Evolutionary conservation across 352 stramenopile species (phyloP), one percentile per base, ranked within the genome.

Genomic region (Chrysophaeum taylorii): DNA sequence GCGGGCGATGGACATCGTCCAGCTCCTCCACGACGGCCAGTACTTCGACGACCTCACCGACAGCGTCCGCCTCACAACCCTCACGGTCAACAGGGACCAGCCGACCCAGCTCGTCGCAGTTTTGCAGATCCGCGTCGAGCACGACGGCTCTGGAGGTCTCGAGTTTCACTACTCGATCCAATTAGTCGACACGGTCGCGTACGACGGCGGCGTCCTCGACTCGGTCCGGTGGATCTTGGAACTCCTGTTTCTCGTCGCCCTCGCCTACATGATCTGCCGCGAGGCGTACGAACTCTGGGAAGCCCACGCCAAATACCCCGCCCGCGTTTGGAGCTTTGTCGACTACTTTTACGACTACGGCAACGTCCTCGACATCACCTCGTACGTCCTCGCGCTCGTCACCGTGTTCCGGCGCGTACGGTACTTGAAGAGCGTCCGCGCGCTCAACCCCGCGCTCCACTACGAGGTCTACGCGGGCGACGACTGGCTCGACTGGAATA

Each of bases 401-500:
- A 62, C 38, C 25, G 23, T 62, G 27, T 5, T 62, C n/a, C 15
- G 7, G 9, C 25, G 50, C 15, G 27, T 62, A 25, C 25, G 5
- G 4, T 33, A 37, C 50, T 4, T 35, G 4, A 2, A 2, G 4
- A 37, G 14, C 5, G 9, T 9, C 2, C 9, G 2, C 27, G 4
- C 23, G 25, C 50, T 62, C 4, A 62, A 62, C 25, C 9, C 1
- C n/a, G 27, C 7, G 2, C n/a, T 62, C 4, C 50, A 62, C 25
- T 62, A 62, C 50, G 50, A 62, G 27, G 50, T 62, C 50, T 62
- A 62, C 50, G 23, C 7, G 15, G 50, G 50, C 50, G 50, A 31
- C 50, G 50, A 62, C 25, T n/a, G n/a, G n/a, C n/a, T n/a, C n/a
- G n/a, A 9, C 50, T 62, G 50, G 50, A 62, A 62, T 31, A 4